Evolutionary conservation across 208 protist species (phyloP), one percentile per base, ranked within the genome.

Genomic region (Wallacemonas sp.): DNA sequence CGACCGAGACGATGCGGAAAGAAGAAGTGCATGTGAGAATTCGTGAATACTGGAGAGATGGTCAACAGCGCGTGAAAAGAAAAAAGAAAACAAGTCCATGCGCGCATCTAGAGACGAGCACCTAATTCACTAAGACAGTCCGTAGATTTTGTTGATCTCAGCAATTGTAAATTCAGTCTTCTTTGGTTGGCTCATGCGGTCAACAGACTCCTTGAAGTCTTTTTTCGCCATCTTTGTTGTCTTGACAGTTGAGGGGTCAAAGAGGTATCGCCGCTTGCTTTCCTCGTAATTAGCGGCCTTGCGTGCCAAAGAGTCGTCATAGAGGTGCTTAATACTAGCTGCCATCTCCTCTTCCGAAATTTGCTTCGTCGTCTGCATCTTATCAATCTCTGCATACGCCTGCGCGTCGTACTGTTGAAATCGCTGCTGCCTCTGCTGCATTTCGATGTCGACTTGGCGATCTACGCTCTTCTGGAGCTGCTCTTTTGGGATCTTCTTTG

Each of bases 111-210:
- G n/a, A n/a, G n/a, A n/a, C n/a, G n/a, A n/a, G n/a, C n/a, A n/a
- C n/a, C n/a, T n/a, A n/a, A n/a, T n/a, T n/a, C n/a, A n/a, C n/a
- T n/a, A 38, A 26, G 56, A 67, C 15, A 93, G 65, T 24, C 84
- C 90, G 44, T 96, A 96, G 15, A 93, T 83, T 53, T 86, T 88
- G 75, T 96, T 96, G 33, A 94, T 77, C 45, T 96, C 90, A 8
- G 72, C 87, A 1, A 79, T 76, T 2, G 81, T 88, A 72, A 71
- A 96, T 66, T 83, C 80, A 24, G 71, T 77, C 71, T 96, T 93
- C 64, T 93, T 92, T 5, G 90, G 87, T 34, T 87, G 58, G 49
- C 84, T 83, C 59, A 93, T 70, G 22, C 75, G 80, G 26, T 80
- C 49, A 21, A 90, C 77, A 9, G 83, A 96, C 6, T 77, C 83